phyloP scores from a whole-genome alignment of 352 stramenopile species.

The Stephanocyclus meneghinianus region DNA sequence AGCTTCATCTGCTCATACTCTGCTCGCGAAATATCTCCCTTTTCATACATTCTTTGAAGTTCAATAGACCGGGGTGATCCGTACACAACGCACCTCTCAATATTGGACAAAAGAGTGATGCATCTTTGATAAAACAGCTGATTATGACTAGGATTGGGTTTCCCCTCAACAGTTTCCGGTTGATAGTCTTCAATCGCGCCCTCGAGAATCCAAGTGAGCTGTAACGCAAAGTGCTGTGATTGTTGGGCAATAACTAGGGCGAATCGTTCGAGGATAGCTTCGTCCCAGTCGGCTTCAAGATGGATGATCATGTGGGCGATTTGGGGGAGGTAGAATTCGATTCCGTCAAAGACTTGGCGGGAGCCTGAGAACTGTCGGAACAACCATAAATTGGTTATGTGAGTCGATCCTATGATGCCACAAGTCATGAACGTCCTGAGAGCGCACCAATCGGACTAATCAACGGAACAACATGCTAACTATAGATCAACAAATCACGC shows the following conservation, averaged over 20 bases:
- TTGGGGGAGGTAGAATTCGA: conserved; percentile 90
- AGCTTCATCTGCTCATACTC: conserved; percentile 82
- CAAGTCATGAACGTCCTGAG: background rate
- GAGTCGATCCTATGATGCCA: background rate
- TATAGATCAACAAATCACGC: background rate
- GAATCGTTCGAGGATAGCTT: conserved; percentile 86
- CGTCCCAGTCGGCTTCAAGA: conserved; percentile 86
- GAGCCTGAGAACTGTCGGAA: conserved; percentile 70
- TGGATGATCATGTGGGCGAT: conserved; percentile 90
- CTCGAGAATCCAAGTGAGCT: conserved; percentile 88
- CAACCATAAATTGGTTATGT: background rate
- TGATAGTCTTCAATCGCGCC: conserved; percentile 89
- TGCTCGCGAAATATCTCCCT: conserved; percentile 79
- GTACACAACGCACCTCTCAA: conserved; percentile 85
- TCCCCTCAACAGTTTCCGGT: conserved; percentile 80
- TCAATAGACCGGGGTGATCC: conserved; percentile 70
- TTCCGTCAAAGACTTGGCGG: conserved; percentile 86
- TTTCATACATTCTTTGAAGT: conserved; percentile 82
- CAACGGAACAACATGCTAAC: background rate
- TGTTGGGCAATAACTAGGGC: conserved; percentile 86
- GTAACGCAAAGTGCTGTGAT: conserved; percentile 87
- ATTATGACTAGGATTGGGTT: conserved; percentile 83
- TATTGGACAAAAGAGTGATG: conserved; percentile 85
- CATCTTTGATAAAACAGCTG: conserved; percentile 84
- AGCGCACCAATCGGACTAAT: background rate